Percentiles rank a stretch among this genome's conserved stretches.
Conservation (phyloP, 768 basidiomycete species). For the Boletus insuetus region DNA sequence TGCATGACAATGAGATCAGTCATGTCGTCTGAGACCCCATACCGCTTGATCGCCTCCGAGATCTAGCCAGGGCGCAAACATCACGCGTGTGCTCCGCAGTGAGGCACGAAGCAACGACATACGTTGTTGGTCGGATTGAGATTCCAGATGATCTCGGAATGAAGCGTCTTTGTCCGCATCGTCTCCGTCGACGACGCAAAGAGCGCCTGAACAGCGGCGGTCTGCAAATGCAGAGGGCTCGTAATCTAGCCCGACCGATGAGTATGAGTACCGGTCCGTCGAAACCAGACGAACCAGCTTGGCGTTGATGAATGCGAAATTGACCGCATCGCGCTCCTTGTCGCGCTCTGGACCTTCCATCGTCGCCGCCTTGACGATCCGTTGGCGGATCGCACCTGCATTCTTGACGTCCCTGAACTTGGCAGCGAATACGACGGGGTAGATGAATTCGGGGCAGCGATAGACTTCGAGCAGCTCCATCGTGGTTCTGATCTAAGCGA, state of each 20-base stretch:
- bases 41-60: conserved; percentile 80
- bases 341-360: conserved; percentile 60
- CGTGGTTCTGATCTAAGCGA: conserved; percentile 2
- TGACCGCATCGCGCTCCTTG: conserved; percentile 68
- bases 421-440: conserved; percentile 51
- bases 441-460: conserved; percentile 50
- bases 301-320: conserved; percentile 91
- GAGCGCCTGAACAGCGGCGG: conserved; percentile 81
- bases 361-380: conserved; percentile 70
- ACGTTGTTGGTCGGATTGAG: conserved; percentile 89
- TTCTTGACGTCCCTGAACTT: conserved; percentile 70
- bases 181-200: conserved; percentile 56
- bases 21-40: conserved; percentile 72
- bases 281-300: conserved; percentile 55
- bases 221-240: conserved; percentile 76
- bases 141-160: conserved; percentile 88
- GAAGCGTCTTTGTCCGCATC: conserved; percentile 81
- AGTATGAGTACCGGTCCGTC: not conserved
- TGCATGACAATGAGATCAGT: conserved; percentile 70
- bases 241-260: conserved; percentile 60
- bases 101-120: conserved; percentile 9
- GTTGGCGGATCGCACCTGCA: conserved; percentile 52
- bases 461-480: conserved; percentile 51
- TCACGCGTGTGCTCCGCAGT: not conserved
- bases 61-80: conserved; percentile 49